Evolutionary conservation across 2,329 filamentous ascomycete genomes (phyloP).

Genomic region (Calonectria henricotiae): DNA sequence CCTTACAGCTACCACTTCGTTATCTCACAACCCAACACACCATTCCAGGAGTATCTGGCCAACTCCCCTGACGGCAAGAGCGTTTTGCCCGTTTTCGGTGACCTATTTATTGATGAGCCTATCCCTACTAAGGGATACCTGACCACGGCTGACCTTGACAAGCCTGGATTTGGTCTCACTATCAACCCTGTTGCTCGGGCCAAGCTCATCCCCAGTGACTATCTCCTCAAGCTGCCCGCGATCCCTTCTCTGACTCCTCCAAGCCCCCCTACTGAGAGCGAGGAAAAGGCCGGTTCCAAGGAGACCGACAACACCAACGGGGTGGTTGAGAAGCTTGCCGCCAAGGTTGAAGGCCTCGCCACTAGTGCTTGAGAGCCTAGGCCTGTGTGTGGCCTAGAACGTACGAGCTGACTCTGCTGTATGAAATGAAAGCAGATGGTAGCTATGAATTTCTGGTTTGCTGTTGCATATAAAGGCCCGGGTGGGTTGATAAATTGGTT

Average conservation of each 20-base stretch:
- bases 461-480: constrained; percentile 28
- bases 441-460: constrained; percentile 8
- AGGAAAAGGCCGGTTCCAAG: constrained; percentile 41
- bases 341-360: constrained; percentile 57
- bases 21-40: constrained; percentile 91
- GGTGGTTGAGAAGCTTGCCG: constrained; percentile 55
- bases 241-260: constrained; percentile 61
- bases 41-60: constrained; percentile 96
- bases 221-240: constrained; percentile 80
- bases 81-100: constrained; percentile 92
- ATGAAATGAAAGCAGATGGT: neutral
- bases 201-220: constrained; percentile 83
- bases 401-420: neutral
- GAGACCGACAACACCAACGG: constrained; percentile 43
- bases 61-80: constrained; percentile 93
- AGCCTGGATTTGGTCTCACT: constrained; percentile 91
- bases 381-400: neutral
- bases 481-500: constrained; percentile 14
- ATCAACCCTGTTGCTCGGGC: constrained; percentile 82
- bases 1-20: constrained; percentile 98
- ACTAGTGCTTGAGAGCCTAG: constrained; percentile 40
- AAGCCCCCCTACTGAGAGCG: constrained; percentile 48
- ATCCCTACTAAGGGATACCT: constrained; percentile 89
- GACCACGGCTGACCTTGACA: constrained; percentile 85
- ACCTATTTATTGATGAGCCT: constrained; percentile 91